Conservation (phyloP, 192 early-diverging fungal genomes). For the Rhizophagus clarus region DNA sequence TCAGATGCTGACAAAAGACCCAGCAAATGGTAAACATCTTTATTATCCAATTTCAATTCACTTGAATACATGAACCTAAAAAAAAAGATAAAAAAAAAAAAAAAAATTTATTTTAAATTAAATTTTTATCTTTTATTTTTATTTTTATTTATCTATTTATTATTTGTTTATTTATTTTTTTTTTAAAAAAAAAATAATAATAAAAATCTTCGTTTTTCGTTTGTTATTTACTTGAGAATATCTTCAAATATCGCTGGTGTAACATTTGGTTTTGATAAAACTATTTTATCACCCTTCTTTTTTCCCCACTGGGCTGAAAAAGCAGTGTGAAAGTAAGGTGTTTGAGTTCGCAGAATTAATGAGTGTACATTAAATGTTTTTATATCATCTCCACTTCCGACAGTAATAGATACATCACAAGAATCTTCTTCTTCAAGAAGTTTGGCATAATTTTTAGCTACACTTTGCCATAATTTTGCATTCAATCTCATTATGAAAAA, state of each 20-base stretch:
- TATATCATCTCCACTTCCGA: conserved; percentile 10
- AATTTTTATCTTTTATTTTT: not conserved
- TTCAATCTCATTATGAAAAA: not conserved
- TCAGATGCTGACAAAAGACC: conserved; percentile 12
- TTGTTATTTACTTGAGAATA: conserved; percentile 6
- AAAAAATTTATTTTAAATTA: not conserved
- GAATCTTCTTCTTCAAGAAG: conserved; percentile 7
- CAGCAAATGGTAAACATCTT: conserved; percentile 1
- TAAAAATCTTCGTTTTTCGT: not conserved
- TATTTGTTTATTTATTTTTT: not conserved
- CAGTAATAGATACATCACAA: conserved; percentile 15
- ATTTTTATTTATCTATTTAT: too few relatives aligned
- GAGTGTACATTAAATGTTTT: conserved; percentile 19
- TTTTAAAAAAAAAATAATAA: not conserved
- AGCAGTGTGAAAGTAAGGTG: conserved; percentile 1
- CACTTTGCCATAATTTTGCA: not conserved
- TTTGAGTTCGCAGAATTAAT: conserved; percentile 3
- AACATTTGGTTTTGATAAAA: not conserved
- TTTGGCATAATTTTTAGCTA: not conserved
- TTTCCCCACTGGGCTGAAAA: conserved; percentile 7
- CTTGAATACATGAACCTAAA: conserved; percentile 26
- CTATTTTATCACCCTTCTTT: not conserved
- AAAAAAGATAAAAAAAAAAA: not conserved
- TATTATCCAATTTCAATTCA: not conserved
- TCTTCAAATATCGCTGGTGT: not conserved